Evolutionary conservation across 768 basidiomycete genomes (phyloP).

Genomic region (Imleria badia): DNA sequence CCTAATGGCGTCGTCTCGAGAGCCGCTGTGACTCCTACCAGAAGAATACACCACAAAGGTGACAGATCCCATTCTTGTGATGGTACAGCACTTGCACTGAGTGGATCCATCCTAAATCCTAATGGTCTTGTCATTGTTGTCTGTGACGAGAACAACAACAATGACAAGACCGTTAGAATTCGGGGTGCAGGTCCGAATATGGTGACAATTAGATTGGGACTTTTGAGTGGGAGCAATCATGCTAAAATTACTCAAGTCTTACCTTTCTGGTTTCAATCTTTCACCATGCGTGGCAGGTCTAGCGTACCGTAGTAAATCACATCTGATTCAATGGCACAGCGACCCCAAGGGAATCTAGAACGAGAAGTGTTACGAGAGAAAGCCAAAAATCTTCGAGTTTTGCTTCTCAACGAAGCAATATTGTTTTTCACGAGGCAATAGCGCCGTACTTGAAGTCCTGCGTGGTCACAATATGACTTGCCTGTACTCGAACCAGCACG

Average conservation of each 20-base stretch:
- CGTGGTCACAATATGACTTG: not conserved
- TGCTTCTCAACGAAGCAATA: no score
- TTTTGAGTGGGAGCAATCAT: no score
- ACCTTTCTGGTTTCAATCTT: not conserved
- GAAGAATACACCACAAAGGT: not conserved
- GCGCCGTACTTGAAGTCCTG: not conserved
- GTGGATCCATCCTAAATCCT: not conserved
- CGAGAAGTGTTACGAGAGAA: not conserved
- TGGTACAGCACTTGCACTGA: not conserved
- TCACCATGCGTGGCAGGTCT: no score
- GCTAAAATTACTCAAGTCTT: not conserved
- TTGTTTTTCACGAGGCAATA: not conserved
- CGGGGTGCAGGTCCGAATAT: not conserved
- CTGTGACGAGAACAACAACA: no score
- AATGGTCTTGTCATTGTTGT: not conserved
- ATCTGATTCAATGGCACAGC: not conserved
- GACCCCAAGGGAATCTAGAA: not conserved
- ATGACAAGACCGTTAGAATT: not conserved
- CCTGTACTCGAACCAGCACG: not conserved
- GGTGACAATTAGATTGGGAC: no score
- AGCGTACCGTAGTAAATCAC: not conserved
- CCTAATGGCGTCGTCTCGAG: not conserved
- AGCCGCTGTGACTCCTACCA: not conserved
- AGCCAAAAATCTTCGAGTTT: no score
- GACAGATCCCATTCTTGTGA: not conserved